These are phyloP conservation scores for Omphalea diandra DNA, from an alignment of 441 rosid species.

Conservation along the genomic window DNA sequence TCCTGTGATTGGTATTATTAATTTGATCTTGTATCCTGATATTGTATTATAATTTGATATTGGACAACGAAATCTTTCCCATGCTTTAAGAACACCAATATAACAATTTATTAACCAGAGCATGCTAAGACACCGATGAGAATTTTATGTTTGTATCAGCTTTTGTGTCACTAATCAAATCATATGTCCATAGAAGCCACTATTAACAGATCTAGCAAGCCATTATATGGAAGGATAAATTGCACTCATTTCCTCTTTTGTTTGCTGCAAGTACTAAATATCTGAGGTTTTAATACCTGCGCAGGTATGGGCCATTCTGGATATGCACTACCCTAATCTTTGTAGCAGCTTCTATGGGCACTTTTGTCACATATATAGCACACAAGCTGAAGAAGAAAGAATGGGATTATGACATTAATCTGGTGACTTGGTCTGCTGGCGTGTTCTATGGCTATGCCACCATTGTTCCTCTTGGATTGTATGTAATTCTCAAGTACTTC, in stretches of 20 bases:
- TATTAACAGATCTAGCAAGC: neutral
- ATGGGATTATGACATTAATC: constrained; percentile 91
- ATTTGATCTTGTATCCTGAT: neutral
- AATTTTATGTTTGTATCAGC: neutral
- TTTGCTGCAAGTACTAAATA: neutral
- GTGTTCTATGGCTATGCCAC: constrained; percentile 93
- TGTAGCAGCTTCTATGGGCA: constrained; percentile 98
- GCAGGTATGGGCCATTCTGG: constrained; percentile 99
- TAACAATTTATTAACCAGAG: neutral
- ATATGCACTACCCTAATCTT: constrained; percentile 96
- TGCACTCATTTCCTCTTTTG: neutral
- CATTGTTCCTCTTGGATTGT: constrained; percentile 73
- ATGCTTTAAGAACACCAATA: neutral
- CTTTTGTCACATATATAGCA: constrained; percentile 94
- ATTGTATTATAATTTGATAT: neutral
- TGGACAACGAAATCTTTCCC: neutral
- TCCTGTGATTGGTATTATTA: neutral
- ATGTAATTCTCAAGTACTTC: constrained; percentile 90
- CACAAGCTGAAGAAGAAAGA: constrained; percentile 83
- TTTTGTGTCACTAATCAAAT: neutral
- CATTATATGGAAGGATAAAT: neutral
- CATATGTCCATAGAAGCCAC: neutral
- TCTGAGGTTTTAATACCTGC: constrained; percentile 9
- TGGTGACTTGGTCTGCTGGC: constrained; percentile 99
- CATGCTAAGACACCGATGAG: neutral